phyloP scores from a whole-genome alignment of 2,329 filamentous ascomycete genomes.

The Hymenoscyphus fructigenus region DNA sequence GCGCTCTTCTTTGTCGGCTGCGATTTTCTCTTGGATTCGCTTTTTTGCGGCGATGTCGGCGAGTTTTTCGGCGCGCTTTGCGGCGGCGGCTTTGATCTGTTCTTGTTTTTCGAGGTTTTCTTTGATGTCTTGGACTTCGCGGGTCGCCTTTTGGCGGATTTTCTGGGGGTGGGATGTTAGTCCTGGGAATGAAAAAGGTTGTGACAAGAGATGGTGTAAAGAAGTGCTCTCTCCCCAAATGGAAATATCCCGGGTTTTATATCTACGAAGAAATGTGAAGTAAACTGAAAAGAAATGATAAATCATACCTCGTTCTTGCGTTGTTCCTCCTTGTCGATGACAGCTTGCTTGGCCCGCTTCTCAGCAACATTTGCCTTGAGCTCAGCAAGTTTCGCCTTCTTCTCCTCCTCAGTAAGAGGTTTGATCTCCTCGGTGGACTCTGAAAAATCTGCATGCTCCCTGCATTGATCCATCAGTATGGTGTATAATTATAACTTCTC shows the following conservation, averaged over 20 bases:
- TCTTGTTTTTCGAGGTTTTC: constrained; percentile 87
- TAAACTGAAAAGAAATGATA: neutral
- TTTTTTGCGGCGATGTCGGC: constrained; percentile 84
- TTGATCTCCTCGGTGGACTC: constrained; percentile 92
- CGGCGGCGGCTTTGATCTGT: constrained; percentile 84
- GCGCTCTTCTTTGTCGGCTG: constrained; percentile 88
- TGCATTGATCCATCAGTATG: constrained; percentile 36
- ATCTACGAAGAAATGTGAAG: neutral
- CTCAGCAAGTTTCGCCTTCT: constrained; percentile 74
- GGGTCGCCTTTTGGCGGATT: constrained; percentile 83
- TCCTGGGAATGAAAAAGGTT: neutral
- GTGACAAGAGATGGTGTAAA: neutral
- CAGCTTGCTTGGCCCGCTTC: constrained; percentile 67
- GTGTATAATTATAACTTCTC: constrained; percentile 5
- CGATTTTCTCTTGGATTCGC: constrained; percentile 89
- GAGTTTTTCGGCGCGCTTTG: constrained; percentile 83
- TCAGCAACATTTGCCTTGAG: constrained; percentile 68
- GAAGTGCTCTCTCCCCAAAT: neutral
- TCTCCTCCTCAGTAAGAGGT: constrained; percentile 88
- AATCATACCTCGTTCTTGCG: constrained; percentile 76
- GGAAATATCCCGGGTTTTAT: neutral
- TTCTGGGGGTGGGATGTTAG: constrained; percentile 42
- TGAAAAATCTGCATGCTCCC: constrained; percentile 83
- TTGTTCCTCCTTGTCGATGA: constrained; percentile 75
- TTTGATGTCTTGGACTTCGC: constrained; percentile 84